Evolutionary conservation across 208 protist genomes (phyloP).

Genomic region (Trypanosoma vivax): DNA sequence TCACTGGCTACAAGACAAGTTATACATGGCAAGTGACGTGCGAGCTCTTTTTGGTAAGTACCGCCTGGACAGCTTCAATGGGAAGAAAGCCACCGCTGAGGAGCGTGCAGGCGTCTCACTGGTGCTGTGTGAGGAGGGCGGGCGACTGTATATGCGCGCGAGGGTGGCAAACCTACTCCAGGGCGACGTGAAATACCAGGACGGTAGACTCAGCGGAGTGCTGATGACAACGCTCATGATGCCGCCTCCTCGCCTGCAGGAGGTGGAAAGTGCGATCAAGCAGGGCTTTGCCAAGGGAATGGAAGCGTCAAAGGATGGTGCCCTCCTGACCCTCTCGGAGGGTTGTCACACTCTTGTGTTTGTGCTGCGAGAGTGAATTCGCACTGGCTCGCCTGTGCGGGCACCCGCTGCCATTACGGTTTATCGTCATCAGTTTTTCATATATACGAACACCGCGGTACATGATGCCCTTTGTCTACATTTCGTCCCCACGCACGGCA

Average conservation of each 20-base stretch:
- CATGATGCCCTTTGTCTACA: too few relatives aligned
- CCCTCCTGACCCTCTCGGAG: slow-evolving; percentile 24
- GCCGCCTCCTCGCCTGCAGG: slow-evolving; percentile 23
- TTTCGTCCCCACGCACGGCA: too few relatives aligned
- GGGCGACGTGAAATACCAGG: slow-evolving; percentile 14
- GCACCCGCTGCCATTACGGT: not conserved
- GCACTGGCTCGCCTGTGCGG: not conserved
- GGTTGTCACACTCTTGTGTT: slow-evolving; percentile 26
- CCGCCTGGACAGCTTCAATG: slow-evolving; percentile 4
- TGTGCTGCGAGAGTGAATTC: slow-evolving; percentile 2
- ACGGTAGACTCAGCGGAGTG: slow-evolving; percentile 30
- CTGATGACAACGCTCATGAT: slow-evolving; percentile 36
- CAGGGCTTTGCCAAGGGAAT: slow-evolving; percentile 31
- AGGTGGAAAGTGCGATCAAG: slow-evolving; percentile 32
- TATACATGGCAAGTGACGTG: not conserved
- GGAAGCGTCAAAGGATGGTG: slow-evolving; percentile 16
- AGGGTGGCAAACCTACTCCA: slow-evolving; percentile 33
- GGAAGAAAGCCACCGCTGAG: not conserved
- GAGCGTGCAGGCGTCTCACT: slow-evolving; percentile 1
- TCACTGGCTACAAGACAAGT: not conserved
- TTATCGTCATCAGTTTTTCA: not conserved
- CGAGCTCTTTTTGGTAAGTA: not conserved
- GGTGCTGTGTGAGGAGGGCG: slow-evolving; percentile 21
- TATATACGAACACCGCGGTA: too few relatives aligned
- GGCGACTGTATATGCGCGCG: not conserved